phyloP scores from a whole-genome alignment of 257 asterid species.

The Capsicum rhomboideum region DNA sequence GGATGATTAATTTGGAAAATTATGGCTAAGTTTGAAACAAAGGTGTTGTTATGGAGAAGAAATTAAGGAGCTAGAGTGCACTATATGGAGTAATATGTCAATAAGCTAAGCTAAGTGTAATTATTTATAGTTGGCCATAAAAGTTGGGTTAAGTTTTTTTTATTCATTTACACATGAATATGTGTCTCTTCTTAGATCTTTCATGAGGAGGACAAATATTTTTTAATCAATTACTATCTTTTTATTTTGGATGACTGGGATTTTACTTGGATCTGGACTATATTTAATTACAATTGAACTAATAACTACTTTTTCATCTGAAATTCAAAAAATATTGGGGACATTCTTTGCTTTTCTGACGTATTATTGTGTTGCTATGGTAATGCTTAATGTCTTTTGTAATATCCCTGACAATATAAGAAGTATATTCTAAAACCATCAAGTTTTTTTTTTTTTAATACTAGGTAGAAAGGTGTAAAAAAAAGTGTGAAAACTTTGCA shows the following conservation, averaged over 20 bases:
- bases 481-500: neutral
- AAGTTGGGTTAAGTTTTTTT: neutral
- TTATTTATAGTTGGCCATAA: neutral
- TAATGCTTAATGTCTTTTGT: neutral
- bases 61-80: neutral
- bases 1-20: neutral
- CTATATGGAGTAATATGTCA: neutral
- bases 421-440: too few species aligned
- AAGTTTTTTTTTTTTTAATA: neutral
- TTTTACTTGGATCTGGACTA: slow-evolving; percentile 2
- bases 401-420: neutral
- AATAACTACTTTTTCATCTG: neutral
- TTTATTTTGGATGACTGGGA: slow-evolving; percentile 1
- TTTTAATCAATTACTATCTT: neutral
- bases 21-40: neutral
- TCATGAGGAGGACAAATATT: neutral
- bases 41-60: neutral
- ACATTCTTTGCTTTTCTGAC: neutral
- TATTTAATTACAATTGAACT: neutral
- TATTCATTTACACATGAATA: neutral
- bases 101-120: neutral
- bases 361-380: neutral
- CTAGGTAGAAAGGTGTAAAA: neutral
- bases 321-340: neutral
- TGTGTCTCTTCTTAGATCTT: neutral